Evolutionary conservation across 257 asterid genomes (phyloP), one percentile per base, ranked within the genome.

Genomic region (Plantago elongata): DNA sequence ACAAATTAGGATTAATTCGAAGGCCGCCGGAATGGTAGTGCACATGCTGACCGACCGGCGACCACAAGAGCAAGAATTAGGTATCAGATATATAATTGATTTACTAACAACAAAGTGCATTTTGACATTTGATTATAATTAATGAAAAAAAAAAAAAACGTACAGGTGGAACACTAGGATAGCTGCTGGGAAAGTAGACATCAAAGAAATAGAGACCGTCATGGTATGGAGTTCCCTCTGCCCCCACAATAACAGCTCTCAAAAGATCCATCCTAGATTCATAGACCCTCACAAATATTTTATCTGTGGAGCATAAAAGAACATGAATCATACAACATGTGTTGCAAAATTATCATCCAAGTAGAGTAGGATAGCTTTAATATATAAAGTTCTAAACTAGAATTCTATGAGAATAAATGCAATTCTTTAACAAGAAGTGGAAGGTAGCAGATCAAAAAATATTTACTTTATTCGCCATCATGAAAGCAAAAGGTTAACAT

Each of bases 181-280:
- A 93, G 54, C 38, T 75, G 83, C 69, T 67, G 11, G 99, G 97
- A 66, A 89, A 89, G 75, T 61, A 64, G 70, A 93, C 79, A 48
- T 93, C 99, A 65, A 93, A 93, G 96, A 93, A 88, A 74, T 80
- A 93, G 71, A 93, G 95, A 29, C 97, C 99, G 51, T 87, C 99
- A 52, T 89, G 96, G 71, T 89, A 93, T 12, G 99, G 99, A 30
- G 99, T 93, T 71, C 99, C 99, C 69, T 87, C 94, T 13, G 97
- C 96, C 57, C 99, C 99, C 57, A 87, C 69, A 59, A 93, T 85
- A 65, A 81, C 96, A 46, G 97, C 97, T 78, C 96, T 77, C 84
- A 93, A 75, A 61, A 93, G 87, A 77, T 93, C 96, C 96, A 93
- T 89, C 70, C 95, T 81, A 17, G 90, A 60, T 74, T 93, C 99